Evolutionary conservation across 164 flowering plant genomes (phyloP).

Genomic region (Vitis labrusca): DNA sequence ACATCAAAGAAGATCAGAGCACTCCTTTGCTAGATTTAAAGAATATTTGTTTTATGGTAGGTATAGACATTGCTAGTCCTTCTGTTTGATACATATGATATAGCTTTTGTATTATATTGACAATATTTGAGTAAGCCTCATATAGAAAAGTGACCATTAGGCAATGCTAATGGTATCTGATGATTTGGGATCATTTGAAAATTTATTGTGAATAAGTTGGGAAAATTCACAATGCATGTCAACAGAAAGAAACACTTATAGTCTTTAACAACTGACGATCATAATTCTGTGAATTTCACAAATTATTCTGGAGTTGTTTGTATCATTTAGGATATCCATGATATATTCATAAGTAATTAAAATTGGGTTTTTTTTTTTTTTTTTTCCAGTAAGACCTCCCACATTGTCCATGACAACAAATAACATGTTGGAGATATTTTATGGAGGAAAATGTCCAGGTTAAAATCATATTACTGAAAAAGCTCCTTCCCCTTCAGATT

Average conservation of each 20-base stretch:
- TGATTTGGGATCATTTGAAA: no score
- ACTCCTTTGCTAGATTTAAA: conserved; percentile 74
- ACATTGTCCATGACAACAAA: background rate
- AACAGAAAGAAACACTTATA: no score
- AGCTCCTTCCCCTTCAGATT: no score
- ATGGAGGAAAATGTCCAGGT: background rate
- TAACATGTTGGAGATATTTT: background rate
- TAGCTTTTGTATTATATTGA: background rate
- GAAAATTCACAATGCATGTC: no score
- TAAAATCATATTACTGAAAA: no score
- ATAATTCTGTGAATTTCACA: background rate
- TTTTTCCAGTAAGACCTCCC: background rate
- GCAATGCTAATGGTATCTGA: no score
- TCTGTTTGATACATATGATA: background rate
- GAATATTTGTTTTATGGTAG: conserved; percentile 85
- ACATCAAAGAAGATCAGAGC: conserved; percentile 49
- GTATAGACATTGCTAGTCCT: conserved; percentile 10
- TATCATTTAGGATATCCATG: no score
- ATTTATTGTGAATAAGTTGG: no score
- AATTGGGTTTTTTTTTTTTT: no score
- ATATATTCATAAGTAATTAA: no score
- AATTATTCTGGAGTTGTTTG: background rate
- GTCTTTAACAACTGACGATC: background rate
- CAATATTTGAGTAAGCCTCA: background rate
- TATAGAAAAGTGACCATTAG: background rate